Evolutionary conservation across 352 stramenopile genomes (phyloP).

Genomic region (Pythium myriotylum): DNA sequence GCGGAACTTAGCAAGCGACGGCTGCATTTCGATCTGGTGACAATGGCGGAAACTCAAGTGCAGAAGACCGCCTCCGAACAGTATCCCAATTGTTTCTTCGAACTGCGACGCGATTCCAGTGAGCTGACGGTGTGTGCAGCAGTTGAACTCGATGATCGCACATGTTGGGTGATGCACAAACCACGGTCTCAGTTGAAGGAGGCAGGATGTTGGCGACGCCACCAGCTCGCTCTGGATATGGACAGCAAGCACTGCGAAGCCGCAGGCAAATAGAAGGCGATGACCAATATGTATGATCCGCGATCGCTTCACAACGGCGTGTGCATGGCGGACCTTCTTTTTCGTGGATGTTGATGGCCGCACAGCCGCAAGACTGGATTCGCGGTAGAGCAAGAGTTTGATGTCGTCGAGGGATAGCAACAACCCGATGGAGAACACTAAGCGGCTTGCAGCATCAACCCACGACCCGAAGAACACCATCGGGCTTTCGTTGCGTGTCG

Average conservation of each 20-base stretch:
- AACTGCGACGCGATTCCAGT: constrained; percentile 25
- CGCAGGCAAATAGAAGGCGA: constrained; percentile 8
- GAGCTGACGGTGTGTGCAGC: constrained; percentile 16
- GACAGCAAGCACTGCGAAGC: constrained; percentile 5
- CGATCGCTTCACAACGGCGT: too few relatives aligned
- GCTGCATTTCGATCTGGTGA: constrained; percentile 28
- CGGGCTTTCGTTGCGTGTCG: constrained; percentile 12
- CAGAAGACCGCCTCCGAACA: constrained; percentile 28
- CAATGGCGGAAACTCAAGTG: constrained; percentile 44
- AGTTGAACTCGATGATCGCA: constrained; percentile 40
- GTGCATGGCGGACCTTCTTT: not conserved
- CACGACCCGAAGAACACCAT: constrained; percentile 20
- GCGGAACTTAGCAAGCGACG: constrained; percentile 29
- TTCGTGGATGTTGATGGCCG: too few relatives aligned
- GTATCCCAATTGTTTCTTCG: constrained; percentile 17
- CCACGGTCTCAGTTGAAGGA: constrained; percentile 31
- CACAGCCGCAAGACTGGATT: too few relatives aligned
- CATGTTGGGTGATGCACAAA: constrained; percentile 29
- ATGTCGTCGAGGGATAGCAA: constrained; percentile 10
- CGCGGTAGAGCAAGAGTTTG: not conserved
- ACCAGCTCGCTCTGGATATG: constrained; percentile 20
- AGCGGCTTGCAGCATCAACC: constrained; percentile 13
- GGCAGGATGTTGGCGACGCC: constrained; percentile 2
- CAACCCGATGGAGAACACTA: constrained; percentile 20
- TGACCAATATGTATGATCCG: not conserved